Base-by-base conservation (phyloP, 148 eudicot genomes). In the Persicaria maculosa region DNA sequence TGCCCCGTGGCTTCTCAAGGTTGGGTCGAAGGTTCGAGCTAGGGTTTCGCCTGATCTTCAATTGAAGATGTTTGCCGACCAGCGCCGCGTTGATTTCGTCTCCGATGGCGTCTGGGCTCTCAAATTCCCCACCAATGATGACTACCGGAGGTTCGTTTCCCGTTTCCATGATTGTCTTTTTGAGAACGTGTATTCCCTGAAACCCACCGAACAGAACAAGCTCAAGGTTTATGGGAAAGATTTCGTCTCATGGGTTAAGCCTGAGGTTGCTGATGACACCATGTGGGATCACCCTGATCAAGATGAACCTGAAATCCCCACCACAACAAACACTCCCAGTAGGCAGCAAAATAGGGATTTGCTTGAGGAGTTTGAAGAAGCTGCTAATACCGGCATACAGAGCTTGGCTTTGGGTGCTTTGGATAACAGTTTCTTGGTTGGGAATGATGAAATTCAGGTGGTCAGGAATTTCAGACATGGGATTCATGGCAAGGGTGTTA, bases 401-500 rank as follows among this genome's bases (percentile, higher is more conserved):
- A 92, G 97, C 78, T 78, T 95, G 82, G 93, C 99, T 0, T 84
- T 95, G 46, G 99, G 99, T 71, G 99, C 99, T 0, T 74, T 95
- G 75, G 99, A 95, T 77, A 95, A 95, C 62, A 95, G 99, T 84
- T 95, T 95, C 74, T 81, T 92, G 68, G 97, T 95, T 44, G 84
- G 85, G 75, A 85, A 84, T 73, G 81, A 81, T 17, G 93, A 94
- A 17, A 92, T 95, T 74, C 99, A 95, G 77, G 99, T 95, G 52
- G 99, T 95, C 15, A 95, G 89, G 90, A 95, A 95, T 71, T 95
- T 92, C 54, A 93, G 87, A 17, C 99, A 95, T 76, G 99, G 99
- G 16, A 89, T 95, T 46, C 99, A 95, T 74, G 99, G 99, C 17
- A 95, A 95, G 72, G 97, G 99, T 0, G 97, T 88, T 36, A 86